Percentiles rank a stretch among this genome's conserved stretches.
Evolutionary conservation across 306 rosid species (phyloP).

Genomic region (Trifolium fragiferum): DNA sequence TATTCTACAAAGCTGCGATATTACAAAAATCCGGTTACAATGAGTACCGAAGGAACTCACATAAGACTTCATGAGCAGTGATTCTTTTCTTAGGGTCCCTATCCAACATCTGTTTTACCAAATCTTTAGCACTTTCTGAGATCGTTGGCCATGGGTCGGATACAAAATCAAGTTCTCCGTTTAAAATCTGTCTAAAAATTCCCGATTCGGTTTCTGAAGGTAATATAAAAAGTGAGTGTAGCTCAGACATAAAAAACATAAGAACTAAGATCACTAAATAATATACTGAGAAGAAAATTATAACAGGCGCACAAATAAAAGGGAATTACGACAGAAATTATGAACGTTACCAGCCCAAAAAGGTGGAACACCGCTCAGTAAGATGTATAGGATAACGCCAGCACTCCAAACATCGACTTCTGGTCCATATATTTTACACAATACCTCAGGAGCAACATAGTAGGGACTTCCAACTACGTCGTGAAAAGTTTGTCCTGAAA

Average conservation of each 20-base stretch:
- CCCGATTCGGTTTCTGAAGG: constrained; percentile 82
- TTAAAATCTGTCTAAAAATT: constrained; percentile 79
- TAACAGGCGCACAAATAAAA: constrained; percentile 15
- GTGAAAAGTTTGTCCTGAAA: constrained; percentile 67
- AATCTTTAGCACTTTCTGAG: constrained; percentile 82
- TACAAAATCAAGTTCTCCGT: constrained; percentile 71
- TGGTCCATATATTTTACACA: constrained; percentile 80
- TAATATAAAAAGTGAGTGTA: constrained; percentile 33
- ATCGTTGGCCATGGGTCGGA: constrained; percentile 90
- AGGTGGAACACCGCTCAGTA: constrained; percentile 91
- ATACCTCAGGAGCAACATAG: constrained; percentile 89
- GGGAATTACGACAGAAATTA: constrained; percentile 29
- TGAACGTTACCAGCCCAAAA: constrained; percentile 83
- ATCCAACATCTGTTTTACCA: constrained; percentile 70
- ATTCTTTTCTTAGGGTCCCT: constrained; percentile 76
- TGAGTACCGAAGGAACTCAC: constrained; percentile 58
- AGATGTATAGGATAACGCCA: constrained; percentile 89
- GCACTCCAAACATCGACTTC: constrained; percentile 96
- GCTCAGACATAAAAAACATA: constrained; percentile 20
- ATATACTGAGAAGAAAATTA: constrained; percentile 19
- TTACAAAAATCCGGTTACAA: constrained; percentile 21
- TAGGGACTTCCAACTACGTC: constrained; percentile 92
- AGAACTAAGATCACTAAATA: constrained; percentile 11
- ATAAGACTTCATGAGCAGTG: constrained; percentile 86
- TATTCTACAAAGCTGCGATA: constrained; percentile 26